phyloP scores from a whole-genome alignment of 257 asterid species.

The Solanum acaule region DNA sequence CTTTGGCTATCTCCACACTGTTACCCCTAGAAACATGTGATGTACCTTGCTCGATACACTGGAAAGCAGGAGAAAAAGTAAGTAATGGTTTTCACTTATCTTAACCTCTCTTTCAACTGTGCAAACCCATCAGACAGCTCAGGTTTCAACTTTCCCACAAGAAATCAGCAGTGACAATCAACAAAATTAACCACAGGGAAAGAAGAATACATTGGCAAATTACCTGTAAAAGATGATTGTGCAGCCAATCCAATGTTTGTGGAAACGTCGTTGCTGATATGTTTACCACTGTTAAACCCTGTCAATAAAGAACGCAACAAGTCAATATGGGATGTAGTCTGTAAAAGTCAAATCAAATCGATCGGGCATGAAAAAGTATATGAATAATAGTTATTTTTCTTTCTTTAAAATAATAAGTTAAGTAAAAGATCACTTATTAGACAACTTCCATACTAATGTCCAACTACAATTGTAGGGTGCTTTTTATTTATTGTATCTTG shows the following conservation, averaged over 20 bases:
- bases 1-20: conserved; percentile 6
- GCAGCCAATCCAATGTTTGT: conserved; percentile 95
- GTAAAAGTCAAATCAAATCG: not conserved
- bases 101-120: not conserved
- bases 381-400: not conserved
- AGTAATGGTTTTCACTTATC: not conserved
- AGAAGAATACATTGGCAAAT: conserved; percentile 5
- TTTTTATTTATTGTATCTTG: not conserved
- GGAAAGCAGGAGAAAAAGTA: conserved; percentile 3
- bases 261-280: conserved; percentile 95
- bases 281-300: conserved; percentile 81
- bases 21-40: conserved; percentile 26
- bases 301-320: conserved; percentile 11
- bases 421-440: not conserved
- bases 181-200: not conserved
- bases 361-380: not conserved
- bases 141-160: conserved; percentile 3
- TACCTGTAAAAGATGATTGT: conserved; percentile 95
- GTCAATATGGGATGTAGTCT: not conserved
- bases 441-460: not conserved
- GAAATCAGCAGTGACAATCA: not conserved
- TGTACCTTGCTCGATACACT: conserved; percentile 80
- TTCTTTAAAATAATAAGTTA: not conserved
- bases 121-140: not conserved
- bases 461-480: not conserved